These are phyloP conservation scores for Cymbopogon citratus DNA, from an alignment of 176 grass and related monocot genomes.

Conservation along the genomic window DNA sequence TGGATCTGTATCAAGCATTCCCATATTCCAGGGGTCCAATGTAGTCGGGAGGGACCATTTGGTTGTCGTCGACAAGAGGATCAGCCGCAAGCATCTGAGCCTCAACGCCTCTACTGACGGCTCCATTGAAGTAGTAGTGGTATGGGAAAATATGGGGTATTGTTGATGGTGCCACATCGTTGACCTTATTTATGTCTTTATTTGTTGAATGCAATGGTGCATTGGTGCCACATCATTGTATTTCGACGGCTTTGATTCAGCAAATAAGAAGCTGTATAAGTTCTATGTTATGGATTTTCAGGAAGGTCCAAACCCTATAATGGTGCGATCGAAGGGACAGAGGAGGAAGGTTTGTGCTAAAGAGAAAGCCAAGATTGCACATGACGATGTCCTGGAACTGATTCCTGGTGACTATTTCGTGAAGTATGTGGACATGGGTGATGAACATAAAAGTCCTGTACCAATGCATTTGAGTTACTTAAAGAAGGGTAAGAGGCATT, in stretches of 20 bases:
- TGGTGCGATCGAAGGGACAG: constrained; percentile 50
- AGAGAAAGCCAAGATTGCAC: constrained; percentile 48
- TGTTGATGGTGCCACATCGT: too few species aligned
- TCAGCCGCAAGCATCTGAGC: constrained; percentile 92
- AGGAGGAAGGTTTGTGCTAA: constrained; percentile 62
- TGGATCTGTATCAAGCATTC: constrained; percentile 38
- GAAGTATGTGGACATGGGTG: constrained; percentile 37
- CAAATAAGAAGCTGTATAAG: neutral
- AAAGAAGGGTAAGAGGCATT: constrained; percentile 69
- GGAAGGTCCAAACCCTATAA: constrained; percentile 86
- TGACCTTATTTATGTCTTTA: neutral
- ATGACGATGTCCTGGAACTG: constrained; percentile 78
- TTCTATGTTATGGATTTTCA: constrained; percentile 15
- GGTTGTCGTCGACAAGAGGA: constrained; percentile 57
- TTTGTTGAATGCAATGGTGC: neutral
- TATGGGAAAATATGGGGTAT: neutral
- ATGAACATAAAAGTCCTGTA: constrained; percentile 25
- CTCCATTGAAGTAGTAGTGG: constrained; percentile 57
- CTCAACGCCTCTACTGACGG: constrained; percentile 45
- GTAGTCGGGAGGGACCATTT: constrained; percentile 65
- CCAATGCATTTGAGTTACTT: constrained; percentile 16
- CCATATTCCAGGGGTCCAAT: constrained; percentile 67
- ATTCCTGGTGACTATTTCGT: constrained; percentile 73
- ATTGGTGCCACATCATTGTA: neutral
- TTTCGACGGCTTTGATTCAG: neutral